Evolutionary conservation across 805 yeast species (phyloP).

Genomic region (Candida caryicola): DNA sequence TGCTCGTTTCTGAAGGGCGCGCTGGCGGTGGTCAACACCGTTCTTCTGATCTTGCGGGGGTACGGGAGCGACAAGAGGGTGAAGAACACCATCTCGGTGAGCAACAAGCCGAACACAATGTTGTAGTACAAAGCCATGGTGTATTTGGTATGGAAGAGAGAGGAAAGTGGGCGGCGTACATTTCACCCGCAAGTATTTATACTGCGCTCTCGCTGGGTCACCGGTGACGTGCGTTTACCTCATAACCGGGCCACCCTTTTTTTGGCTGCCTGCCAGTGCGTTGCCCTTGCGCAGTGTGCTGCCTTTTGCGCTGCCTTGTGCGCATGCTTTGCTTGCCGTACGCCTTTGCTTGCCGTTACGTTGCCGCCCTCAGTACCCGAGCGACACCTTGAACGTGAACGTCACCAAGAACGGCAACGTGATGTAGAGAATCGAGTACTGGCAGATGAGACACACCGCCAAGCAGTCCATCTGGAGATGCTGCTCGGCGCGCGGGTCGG

Average conservation of each 20-base stretch:
- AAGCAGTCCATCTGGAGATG: slow-evolving; percentile 80
- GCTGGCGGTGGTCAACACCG: slow-evolving; percentile 58
- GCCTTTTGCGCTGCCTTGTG: too few relatives aligned
- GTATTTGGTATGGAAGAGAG: too few relatives aligned
- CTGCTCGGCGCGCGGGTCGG: slow-evolving; percentile 56
- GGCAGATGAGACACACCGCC: slow-evolving; percentile 70
- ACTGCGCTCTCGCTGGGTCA: too few relatives aligned
- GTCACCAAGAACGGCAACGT: slow-evolving; percentile 75
- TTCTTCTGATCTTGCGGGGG: slow-evolving; percentile 71
- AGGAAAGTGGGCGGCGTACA: too few relatives aligned
- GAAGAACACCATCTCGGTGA: slow-evolving; percentile 76
- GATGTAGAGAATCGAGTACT: slow-evolving; percentile 65
- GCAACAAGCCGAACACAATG: slow-evolving; percentile 69
- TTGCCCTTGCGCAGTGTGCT: too few relatives aligned
- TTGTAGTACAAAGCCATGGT: slow-evolving; percentile 44
- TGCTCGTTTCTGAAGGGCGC: slow-evolving; percentile 70
- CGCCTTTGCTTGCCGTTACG: too few relatives aligned
- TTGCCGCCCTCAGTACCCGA: slow-evolving; percentile 27
- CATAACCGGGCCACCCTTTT: too few relatives aligned
- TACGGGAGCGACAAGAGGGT: slow-evolving; percentile 79
- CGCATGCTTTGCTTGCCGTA: too few relatives aligned
- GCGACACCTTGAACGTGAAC: slow-evolving; percentile 55
- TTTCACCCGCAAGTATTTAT: too few relatives aligned
- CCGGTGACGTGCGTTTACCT: too few relatives aligned
- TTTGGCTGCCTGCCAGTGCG: too few relatives aligned